These are phyloP conservation scores for Sporothrix pseudoabietina DNA, from an alignment of 2,329 filamentous ascomycete genomes.

Conservation along the genomic window DNA sequence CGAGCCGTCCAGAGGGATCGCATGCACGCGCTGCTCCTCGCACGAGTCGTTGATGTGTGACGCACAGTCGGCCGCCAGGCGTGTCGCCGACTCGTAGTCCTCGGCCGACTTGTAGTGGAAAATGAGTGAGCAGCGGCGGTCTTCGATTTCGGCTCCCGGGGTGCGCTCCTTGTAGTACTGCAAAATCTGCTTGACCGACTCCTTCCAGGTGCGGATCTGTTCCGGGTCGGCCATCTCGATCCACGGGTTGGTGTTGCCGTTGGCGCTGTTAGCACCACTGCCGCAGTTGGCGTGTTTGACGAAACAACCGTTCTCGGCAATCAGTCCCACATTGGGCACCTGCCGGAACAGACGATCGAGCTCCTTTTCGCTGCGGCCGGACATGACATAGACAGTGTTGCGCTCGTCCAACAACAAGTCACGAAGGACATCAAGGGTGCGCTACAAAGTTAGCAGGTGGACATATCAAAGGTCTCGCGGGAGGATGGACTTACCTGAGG, in stretches of 20 bases:
- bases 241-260: conserved; percentile 61
- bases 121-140: conserved; percentile 86
- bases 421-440: conserved; percentile 78
- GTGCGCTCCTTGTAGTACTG: conserved; percentile 89
- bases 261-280: conserved; percentile 47
- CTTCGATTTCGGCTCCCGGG: conserved; percentile 83
- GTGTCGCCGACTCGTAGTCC: conserved; percentile 71
- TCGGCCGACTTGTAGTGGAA: conserved; percentile 87
- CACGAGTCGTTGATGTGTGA: conserved; percentile 96
- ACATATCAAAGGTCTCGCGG: not conserved
- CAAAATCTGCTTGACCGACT: conserved; percentile 78
- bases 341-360: conserved; percentile 83
- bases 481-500: conserved; percentile 46
- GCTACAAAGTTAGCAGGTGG: conserved; percentile 47
- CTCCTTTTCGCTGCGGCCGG: conserved; percentile 81
- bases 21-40: conserved; percentile 78
- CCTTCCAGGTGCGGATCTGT: conserved; percentile 76
- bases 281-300: conserved; percentile 60
- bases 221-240: conserved; percentile 72
- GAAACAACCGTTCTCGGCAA: conserved; percentile 94
- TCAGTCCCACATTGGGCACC: conserved; percentile 81
- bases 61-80: conserved; percentile 85
- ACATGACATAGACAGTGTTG: conserved; percentile 94
- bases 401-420: conserved; percentile 77
- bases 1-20: conserved; percentile 75